These are phyloP conservation scores for Acer campestre DNA, from an alignment of 345 rosid genomes.

Conservation along the genomic window DNA sequence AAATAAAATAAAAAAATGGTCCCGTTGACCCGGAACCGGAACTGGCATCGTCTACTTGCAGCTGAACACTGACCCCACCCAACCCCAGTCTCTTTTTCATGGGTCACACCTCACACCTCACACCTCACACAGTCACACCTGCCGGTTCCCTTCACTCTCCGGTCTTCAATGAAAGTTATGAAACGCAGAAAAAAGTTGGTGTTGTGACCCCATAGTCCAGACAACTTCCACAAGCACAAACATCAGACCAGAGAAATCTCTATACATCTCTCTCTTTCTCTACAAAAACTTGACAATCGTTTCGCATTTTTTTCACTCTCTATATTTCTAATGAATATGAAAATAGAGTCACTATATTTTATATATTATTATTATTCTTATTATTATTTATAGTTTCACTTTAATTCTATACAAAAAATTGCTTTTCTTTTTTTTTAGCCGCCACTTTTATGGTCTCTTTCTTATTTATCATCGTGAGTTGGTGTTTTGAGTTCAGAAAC, in stretches of 20 bases:
- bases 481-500: constrained; percentile 25
- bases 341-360: not conserved
- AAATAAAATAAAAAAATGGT: too few species aligned
- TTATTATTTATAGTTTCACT: not conserved
- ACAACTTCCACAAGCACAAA: too few species aligned
- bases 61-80: not conserved
- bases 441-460: constrained; percentile 28
- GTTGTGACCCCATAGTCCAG: not conserved
- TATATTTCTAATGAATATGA: not conserved
- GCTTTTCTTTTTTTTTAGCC: not conserved
- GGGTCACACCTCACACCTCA: not conserved
- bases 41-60: not conserved
- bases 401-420: not conserved
- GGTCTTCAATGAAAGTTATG: not conserved
- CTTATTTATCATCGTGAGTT: not conserved
- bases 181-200: not conserved
- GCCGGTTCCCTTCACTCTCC: not conserved
- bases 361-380: too few species aligned
- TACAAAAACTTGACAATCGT: not conserved
- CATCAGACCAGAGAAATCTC: too few species aligned
- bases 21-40: too few species aligned
- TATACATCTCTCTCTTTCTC: not conserved
- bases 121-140: not conserved
- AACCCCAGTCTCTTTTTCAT: not conserved
- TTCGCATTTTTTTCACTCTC: not conserved